These are phyloP conservation scores for Botryotinia globosa DNA, from an alignment of 2,329 filamentous ascomycete genomes.

Conservation along the genomic window DNA sequence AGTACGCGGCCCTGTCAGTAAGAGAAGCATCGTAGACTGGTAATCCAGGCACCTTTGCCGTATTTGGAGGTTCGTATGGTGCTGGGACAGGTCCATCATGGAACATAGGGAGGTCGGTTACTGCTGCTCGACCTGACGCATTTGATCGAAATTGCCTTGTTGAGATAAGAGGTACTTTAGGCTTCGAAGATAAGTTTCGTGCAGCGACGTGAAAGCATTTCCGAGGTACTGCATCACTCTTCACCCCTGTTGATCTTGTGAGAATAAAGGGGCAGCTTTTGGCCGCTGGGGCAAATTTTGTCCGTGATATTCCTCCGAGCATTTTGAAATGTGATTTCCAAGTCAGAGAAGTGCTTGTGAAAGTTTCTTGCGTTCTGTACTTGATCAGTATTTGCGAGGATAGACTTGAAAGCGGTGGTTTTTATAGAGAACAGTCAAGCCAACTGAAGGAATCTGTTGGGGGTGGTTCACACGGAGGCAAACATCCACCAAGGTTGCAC, in stretches of 20 bases:
- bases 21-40: slow-evolving; percentile 11
- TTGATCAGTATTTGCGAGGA: neutral
- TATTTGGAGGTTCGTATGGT: slow-evolving; percentile 8
- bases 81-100: slow-evolving; percentile 8
- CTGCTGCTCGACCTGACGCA: slow-evolving; percentile 19
- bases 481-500: slow-evolving; percentile 11
- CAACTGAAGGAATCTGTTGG: slow-evolving; percentile 6
- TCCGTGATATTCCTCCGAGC: slow-evolving; percentile 8
- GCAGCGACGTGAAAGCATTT: neutral
- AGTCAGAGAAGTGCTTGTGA: neutral
- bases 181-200: slow-evolving; percentile 2
- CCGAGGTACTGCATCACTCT: slow-evolving; percentile 9
- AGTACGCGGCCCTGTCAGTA: slow-evolving; percentile 42
- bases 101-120: slow-evolving; percentile 8
- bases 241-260: slow-evolving; percentile 5
- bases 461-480: neutral
- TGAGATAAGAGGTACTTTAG: slow-evolving; percentile 11
- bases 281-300: slow-evolving; percentile 8
- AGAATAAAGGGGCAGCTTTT: slow-evolving; percentile 5
- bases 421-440: slow-evolving; percentile 10
- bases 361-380: neutral
- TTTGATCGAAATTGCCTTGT: slow-evolving; percentile 19
- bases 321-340: slow-evolving; percentile 1
- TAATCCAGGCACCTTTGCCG: slow-evolving; percentile 6
- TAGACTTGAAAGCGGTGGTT: neutral